Base-by-base conservation (phyloP, 2,329 filamentous ascomycete species). In the Beauveria sp. region DNA sequence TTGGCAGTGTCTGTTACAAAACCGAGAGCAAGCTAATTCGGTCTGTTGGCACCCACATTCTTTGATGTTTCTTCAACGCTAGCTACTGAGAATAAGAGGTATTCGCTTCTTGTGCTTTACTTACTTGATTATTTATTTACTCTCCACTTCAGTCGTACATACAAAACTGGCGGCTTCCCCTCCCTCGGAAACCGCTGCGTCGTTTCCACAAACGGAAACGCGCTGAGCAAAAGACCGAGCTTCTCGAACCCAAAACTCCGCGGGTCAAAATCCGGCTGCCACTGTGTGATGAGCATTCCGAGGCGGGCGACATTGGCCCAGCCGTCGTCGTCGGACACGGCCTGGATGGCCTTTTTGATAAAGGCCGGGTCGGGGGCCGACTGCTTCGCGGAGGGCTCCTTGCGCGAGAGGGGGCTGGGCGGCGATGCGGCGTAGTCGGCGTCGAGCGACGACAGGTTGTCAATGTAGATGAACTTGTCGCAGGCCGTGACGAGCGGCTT, bases 391-490 rank as follows among this genome's bases (percentile, higher is more conserved):
- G 30, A 18, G 20, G 48, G 5, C 34, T 37, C 12, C 12, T 2
- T 14, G 5, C 34, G 34, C 34, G 34, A 37, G 34, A 14, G 34
- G 5, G 34, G 3, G 14, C 34, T 5, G 5, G 34, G 34, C 34
- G 34, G 9, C 12, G 34, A 37, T 6, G 48, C 2, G 28, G n/a
- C n/a, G 18, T 14, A 16, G 14, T 34, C 28, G 9, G 20, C 50
- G 18, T n/a, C n/a, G 8, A 34, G 28, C 6, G 50, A 40, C 5
- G 48, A 40, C 10, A 57, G 43, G 20, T 57, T 57, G 8, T 57
- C 55, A 9, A 57, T 14, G 46, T 72, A 71, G 22, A 71, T 68
- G 43, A 74, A 73, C 61, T 69, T 71, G 61, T 73, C 70, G 63
- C 70, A 73, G 18, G 71, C 71, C 0, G 63, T 64, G 14, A 73